Evolutionary conservation across 192 early-diverging fungal genomes (phyloP).

Genomic region (Phycomyces nitens): DNA sequence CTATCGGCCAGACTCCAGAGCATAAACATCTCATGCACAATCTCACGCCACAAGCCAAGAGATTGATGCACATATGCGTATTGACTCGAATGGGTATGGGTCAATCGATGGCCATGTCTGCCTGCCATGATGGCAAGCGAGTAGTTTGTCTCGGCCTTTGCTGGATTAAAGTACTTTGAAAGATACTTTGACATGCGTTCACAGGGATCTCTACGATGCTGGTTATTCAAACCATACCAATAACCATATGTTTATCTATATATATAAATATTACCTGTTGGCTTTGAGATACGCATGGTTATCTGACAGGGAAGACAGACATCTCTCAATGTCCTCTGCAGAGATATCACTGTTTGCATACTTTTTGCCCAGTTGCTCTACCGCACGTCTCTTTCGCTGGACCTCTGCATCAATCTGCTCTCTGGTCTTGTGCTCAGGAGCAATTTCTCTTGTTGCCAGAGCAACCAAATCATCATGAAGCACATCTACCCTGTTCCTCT

Average conservation of each 20-base stretch:
- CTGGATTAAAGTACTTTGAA: slow-evolving; percentile 67
- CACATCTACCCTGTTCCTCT: slow-evolving; percentile 59
- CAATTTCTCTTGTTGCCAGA: slow-evolving; percentile 69
- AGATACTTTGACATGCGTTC: slow-evolving; percentile 88
- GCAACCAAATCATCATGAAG: slow-evolving; percentile 80
- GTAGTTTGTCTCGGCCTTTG: slow-evolving; percentile 52
- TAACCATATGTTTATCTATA: neutral
- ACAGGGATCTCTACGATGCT: slow-evolving; percentile 77
- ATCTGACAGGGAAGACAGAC: slow-evolving; percentile 94
- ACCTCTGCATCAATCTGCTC: slow-evolving; percentile 76
- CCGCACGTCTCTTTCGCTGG: slow-evolving; percentile 83
- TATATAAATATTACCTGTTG: slow-evolving; percentile 52
- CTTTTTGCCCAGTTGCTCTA: slow-evolving; percentile 77
- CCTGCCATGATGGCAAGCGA: slow-evolving; percentile 88
- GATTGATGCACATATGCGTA: slow-evolving; percentile 93
- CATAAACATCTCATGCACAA: slow-evolving; percentile 96
- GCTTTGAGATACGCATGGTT: slow-evolving; percentile 92
- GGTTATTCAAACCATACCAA: slow-evolving; percentile 3
- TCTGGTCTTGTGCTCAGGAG: slow-evolving; percentile 59
- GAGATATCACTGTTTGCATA: slow-evolving; percentile 61
- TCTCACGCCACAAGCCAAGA: slow-evolving; percentile 91
- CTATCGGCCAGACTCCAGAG: slow-evolving; percentile 88
- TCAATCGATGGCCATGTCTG: slow-evolving; percentile 79
- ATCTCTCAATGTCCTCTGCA: slow-evolving; percentile 68
- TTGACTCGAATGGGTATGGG: slow-evolving; percentile 90